Evolutionary conservation across 345 rosid genomes (phyloP).

Genomic region (Syzygium aqueum): DNA sequence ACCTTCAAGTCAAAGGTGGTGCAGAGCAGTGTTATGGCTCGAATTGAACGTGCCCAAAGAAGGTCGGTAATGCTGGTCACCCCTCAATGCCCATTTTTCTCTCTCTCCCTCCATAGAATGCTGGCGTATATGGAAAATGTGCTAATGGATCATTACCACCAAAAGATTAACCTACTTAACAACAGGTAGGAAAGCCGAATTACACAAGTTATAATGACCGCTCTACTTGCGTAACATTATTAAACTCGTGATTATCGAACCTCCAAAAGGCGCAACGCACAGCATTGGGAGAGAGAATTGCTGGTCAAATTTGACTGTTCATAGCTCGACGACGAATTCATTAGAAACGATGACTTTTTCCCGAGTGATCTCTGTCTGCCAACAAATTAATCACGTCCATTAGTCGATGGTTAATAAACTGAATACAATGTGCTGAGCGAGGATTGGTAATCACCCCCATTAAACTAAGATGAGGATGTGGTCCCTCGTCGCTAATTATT

Average conservation of each 20-base stretch:
- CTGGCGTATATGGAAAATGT: background rate
- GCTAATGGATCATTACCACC: background rate
- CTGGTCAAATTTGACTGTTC: background rate
- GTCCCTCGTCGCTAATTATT: background rate
- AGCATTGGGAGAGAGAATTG: background rate
- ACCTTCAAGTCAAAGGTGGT: background rate
- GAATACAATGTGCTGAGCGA: background rate
- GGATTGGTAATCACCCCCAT: background rate
- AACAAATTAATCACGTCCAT: background rate
- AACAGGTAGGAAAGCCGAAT: background rate
- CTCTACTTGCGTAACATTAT: background rate
- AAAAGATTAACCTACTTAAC: background rate
- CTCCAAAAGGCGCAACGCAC: background rate
- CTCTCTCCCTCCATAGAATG: background rate
- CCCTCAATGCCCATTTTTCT: background rate
- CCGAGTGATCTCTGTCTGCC: background rate
- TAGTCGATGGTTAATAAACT: background rate
- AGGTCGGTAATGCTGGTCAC: background rate
- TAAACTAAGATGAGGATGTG: background rate
- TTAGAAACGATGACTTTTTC: background rate
- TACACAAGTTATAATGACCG: background rate
- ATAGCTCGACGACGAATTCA: background rate
- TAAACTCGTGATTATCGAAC: background rate
- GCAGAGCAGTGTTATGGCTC: background rate
- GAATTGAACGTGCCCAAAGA: background rate